A percentile compares a stretch with the other conserved stretches of the same genome.
Evolutionary conservation across 148 eudicot species (phyloP).

Genomic region (Drosera capensis): DNA sequence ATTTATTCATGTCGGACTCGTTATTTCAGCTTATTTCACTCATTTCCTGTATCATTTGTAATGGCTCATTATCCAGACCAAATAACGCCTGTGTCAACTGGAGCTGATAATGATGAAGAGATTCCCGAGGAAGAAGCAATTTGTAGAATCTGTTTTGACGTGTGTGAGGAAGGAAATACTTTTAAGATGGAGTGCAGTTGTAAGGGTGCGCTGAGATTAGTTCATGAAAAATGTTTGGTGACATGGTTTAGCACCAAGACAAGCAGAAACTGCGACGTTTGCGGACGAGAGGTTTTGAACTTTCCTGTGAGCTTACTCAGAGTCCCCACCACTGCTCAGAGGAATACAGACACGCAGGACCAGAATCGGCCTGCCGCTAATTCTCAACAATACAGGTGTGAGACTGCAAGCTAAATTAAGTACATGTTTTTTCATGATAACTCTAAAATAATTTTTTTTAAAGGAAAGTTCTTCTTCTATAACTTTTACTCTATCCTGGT

Average conservation of each 20-base stretch:
- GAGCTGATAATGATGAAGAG: conserved; percentile 50
- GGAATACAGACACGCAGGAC: conserved; percentile 9
- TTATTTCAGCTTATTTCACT: no score
- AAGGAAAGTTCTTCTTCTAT: not conserved
- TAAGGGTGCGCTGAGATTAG: conserved; percentile 91
- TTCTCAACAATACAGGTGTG: not conserved
- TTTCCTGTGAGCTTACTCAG: conserved; percentile 83
- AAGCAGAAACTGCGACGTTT: conserved; percentile 80
- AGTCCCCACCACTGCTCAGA: conserved; percentile 32
- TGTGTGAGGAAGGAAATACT: conserved; percentile 87
- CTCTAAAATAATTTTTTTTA: conserved; percentile 1
- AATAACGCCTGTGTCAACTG: conserved; percentile 5
- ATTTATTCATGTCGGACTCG: not conserved
- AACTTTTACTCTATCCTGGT: not conserved
- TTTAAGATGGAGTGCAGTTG: conserved; percentile 93
- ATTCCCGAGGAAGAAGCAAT: conserved; percentile 94
- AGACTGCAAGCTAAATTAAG: not conserved
- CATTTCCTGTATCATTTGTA: not conserved
- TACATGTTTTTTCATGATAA: not conserved
- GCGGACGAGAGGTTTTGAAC: conserved; percentile 78
- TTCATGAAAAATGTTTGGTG: conserved; percentile 80
- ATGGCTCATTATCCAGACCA: not conserved
- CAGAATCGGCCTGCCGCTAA: conserved; percentile 13
- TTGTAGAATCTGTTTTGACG: conserved; percentile 81
- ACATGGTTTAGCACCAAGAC: conserved; percentile 96